These are phyloP conservation scores for Castanea mollissima DNA, from an alignment of 306 rosid species.

Conservation along the genomic window DNA sequence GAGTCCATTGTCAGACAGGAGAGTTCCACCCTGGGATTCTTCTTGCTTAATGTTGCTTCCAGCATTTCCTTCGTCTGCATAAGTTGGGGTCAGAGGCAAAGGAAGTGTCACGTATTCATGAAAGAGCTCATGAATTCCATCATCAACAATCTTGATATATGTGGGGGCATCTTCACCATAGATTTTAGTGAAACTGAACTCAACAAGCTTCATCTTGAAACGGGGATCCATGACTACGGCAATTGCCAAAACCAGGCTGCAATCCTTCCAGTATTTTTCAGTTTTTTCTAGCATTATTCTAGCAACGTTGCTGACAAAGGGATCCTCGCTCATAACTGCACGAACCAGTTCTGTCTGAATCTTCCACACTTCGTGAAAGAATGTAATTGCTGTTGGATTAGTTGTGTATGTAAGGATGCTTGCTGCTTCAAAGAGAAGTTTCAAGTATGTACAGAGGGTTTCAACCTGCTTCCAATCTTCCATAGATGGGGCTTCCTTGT, in stretches of 20 bases:
- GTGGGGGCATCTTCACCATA: slow-evolving; percentile 71
- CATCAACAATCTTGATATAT: slow-evolving; percentile 72
- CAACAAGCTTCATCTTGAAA: slow-evolving; percentile 95
- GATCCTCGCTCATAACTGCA: slow-evolving; percentile 57
- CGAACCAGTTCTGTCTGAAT: slow-evolving; percentile 73
- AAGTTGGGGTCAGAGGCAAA: slow-evolving; percentile 78
- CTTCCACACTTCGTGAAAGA: slow-evolving; percentile 93
- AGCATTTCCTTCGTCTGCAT: slow-evolving; percentile 62
- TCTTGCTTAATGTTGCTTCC: slow-evolving; percentile 38
- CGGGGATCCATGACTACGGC: slow-evolving; percentile 97
- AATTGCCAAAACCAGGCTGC: slow-evolving; percentile 75
- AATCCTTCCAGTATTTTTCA: slow-evolving; percentile 80
- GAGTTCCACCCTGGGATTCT: slow-evolving; percentile 54
- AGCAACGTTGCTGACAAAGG: slow-evolving; percentile 45
- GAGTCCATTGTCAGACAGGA: slow-evolving; percentile 69
- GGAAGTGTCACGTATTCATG: slow-evolving; percentile 81
- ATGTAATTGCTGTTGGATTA: slow-evolving; percentile 62
- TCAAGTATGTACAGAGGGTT: slow-evolving; percentile 63
- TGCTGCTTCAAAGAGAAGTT: slow-evolving; percentile 71
- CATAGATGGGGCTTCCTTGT: slow-evolving; percentile 65
- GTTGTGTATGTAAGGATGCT: slow-evolving; percentile 61
- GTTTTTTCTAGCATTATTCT: slow-evolving; percentile 61
- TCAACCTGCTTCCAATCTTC: slow-evolving; percentile 88
- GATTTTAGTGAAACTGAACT: slow-evolving; percentile 84
- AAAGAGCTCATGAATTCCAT: slow-evolving; percentile 86